These are phyloP conservation scores for Kernera saxatilis DNA, from an alignment of 345 rosid genomes.

Conservation along the genomic window DNA sequence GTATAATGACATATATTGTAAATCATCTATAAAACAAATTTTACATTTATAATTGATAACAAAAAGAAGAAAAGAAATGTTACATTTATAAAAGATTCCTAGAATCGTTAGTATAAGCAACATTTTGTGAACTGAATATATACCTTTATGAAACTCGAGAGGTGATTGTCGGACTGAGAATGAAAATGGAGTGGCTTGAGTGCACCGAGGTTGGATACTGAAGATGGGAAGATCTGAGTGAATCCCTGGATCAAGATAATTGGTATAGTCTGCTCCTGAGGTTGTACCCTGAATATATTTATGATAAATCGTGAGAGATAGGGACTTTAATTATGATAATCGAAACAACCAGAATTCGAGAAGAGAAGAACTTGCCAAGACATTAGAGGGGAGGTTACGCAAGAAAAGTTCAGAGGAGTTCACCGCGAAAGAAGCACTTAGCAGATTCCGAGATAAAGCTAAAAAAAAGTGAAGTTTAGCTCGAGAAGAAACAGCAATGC, in stretches of 20 bases:
- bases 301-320: too few species aligned
- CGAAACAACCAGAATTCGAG: not conserved
- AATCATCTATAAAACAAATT: too few species aligned
- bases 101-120: not conserved
- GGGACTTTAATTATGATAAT: too few species aligned
- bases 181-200: conserved; percentile 33
- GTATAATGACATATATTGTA: too few species aligned
- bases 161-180: conserved; percentile 20
- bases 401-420: conserved; percentile 39
- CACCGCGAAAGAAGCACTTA: conserved; percentile 29
- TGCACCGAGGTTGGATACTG: conserved; percentile 49
- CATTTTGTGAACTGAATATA: too few species aligned
- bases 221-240: conserved; percentile 45
- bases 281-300: conserved; percentile 17
- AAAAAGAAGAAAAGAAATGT: too few species aligned
- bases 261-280: conserved; percentile 17
- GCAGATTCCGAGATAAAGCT: conserved; percentile 53
- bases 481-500: not conserved
- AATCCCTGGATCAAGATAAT: conserved; percentile 65
- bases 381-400: conserved; percentile 36
- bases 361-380: conserved; percentile 44
- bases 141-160: conserved; percentile 38
- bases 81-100: too few species aligned
- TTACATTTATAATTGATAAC: too few species aligned
- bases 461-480: not conserved